Percentiles rank a stretch among this genome's conserved stretches.
phyloP scores from a whole-genome alignment of 306 rosid species.

The Glycyrrhiza uralensis region DNA sequence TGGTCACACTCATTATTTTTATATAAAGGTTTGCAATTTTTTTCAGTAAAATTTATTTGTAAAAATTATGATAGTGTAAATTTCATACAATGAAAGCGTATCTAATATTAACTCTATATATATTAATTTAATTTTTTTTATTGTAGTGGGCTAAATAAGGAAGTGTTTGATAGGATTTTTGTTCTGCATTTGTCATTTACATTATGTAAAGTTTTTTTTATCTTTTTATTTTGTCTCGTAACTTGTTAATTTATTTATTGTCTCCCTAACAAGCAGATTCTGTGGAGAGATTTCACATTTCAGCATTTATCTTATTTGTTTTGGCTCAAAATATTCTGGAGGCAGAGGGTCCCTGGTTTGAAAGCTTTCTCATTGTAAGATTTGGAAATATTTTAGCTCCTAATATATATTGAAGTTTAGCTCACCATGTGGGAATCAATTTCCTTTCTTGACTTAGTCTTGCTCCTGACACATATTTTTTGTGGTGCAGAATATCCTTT shows the following conservation, averaged over 20 bases:
- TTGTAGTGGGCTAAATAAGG: background rate
- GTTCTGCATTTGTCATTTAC: slow-evolving; percentile 5
- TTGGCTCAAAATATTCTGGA: slow-evolving; percentile 98
- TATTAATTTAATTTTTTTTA: background rate
- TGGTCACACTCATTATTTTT: background rate
- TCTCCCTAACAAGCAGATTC: slow-evolving; percentile 64
- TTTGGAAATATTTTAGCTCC: slow-evolving; percentile 11
- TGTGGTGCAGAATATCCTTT: slow-evolving; percentile 61
- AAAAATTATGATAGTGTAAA: background rate
- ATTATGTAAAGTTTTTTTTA: background rate
- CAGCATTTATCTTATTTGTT: slow-evolving; percentile 84
- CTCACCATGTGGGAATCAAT: background rate
- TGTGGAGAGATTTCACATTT: slow-evolving; percentile 93
- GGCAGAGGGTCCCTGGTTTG: slow-evolving; percentile 98
- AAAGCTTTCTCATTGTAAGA: slow-evolving; percentile 78
- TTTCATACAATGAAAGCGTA: background rate
- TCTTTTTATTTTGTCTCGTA: slow-evolving; percentile 7
- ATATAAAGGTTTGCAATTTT: background rate
- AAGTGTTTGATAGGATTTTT: background rate
- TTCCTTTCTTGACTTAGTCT: slow-evolving; percentile 21
- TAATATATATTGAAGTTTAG: background rate
- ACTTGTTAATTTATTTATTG: background rate
- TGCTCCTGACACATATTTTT: slow-evolving; percentile 34
- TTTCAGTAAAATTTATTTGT: background rate
- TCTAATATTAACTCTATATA: background rate